A percentile compares a stretch with the other conserved stretches of the same genome.
Conservation (phyloP, 2,329 filamentous ascomycete species). For the Colletotrichum sp. region DNA sequence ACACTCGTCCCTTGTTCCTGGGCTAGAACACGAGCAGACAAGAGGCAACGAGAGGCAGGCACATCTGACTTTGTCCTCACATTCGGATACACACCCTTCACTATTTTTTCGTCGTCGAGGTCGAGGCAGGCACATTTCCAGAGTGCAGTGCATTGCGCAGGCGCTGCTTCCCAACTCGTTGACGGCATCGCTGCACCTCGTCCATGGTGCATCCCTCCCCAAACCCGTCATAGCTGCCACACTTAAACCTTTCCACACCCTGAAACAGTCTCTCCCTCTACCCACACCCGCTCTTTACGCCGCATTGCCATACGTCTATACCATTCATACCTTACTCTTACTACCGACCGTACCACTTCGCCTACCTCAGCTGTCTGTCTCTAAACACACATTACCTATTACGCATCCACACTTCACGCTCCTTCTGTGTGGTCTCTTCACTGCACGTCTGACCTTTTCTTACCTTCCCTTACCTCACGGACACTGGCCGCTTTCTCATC, state of each 20-base stretch:
- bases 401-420: neutral
- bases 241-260: slow-evolving; percentile 10
- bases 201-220: slow-evolving; percentile 9
- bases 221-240: slow-evolving; percentile 15
- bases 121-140: neutral
- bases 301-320: neutral
- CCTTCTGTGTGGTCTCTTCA: neutral
- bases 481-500: neutral
- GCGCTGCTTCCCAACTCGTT: neutral
- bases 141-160: neutral
- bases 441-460: neutral
- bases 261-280: slow-evolving; percentile 10
- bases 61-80: neutral
- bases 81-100: neutral
- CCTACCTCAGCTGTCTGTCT: neutral
- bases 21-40: neutral
- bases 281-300: neutral
- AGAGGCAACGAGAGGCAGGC: neutral
- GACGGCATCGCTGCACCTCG: neutral
- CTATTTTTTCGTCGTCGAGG: neutral
- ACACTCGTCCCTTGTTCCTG: neutral
- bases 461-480: neutral
- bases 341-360: neutral
- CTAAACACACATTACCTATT: neutral
- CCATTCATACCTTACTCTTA: neutral